Evolutionary conservation across 2,329 filamentous ascomycete species (phyloP).

Genomic region (Hymenoscyphus repandus): DNA sequence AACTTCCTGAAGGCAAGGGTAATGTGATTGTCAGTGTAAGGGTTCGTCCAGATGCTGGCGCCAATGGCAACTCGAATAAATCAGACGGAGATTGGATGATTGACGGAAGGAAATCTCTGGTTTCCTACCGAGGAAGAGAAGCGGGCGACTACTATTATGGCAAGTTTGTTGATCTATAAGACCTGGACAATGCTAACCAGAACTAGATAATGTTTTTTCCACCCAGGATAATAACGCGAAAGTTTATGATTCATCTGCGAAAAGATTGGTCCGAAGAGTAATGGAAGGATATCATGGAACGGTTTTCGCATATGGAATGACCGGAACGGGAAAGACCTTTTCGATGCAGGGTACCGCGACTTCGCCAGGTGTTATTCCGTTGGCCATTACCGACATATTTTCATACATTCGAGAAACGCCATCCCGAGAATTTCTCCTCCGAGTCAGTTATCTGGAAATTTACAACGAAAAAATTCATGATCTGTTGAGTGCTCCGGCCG

Average conservation of each 20-base stretch:
- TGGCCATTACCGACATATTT: slow-evolving; percentile 98
- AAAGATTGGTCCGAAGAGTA: slow-evolving; percentile 87
- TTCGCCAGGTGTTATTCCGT: slow-evolving; percentile 90
- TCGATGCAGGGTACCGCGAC: slow-evolving; percentile 98
- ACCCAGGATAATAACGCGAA: slow-evolving; percentile 89
- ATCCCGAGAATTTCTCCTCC: slow-evolving; percentile 84
- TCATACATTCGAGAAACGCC: slow-evolving; percentile 98
- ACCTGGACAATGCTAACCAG: slow-evolving; percentile 15
- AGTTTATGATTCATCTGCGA: slow-evolving; percentile 91
- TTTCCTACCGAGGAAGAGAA: slow-evolving; percentile 82
- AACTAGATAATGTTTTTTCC: slow-evolving; percentile 87
- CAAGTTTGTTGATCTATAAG: slow-evolving; percentile 38
- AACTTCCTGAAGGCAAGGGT: slow-evolving; percentile 68
- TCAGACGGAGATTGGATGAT: slow-evolving; percentile 86
- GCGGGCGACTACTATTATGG: slow-evolving; percentile 90
- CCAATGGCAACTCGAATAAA: slow-evolving; percentile 45
- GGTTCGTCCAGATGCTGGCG: slow-evolving; percentile 74
- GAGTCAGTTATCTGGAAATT: slow-evolving; percentile 97
- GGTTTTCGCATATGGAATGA: slow-evolving; percentile 98
- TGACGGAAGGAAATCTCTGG: slow-evolving; percentile 74
- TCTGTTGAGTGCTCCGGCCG: slow-evolving; percentile 70
- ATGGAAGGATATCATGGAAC: slow-evolving; percentile 99
- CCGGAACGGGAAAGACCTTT: slow-evolving; percentile 96
- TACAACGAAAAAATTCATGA: slow-evolving; percentile 99
- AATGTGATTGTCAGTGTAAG: slow-evolving; percentile 95